phyloP scores from a whole-genome alignment of 2,329 filamentous ascomycete genomes.

The Dactylellina sp. region DNA sequence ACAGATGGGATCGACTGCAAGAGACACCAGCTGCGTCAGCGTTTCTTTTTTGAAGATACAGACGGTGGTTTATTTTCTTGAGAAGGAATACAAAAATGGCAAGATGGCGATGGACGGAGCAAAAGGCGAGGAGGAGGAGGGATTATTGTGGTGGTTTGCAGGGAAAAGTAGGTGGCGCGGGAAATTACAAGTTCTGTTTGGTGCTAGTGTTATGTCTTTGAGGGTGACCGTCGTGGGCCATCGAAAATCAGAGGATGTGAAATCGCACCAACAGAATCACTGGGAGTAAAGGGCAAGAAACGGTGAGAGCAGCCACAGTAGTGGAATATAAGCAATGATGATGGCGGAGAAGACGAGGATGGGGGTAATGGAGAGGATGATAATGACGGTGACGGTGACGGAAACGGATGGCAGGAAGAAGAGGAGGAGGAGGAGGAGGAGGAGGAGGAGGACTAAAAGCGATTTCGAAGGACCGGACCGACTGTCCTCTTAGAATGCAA shows the following conservation, averaged over 20 bases:
- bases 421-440: no score
- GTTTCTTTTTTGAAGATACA: conserved; percentile 6
- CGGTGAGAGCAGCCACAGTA: conserved; percentile 10
- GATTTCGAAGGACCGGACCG: no score
- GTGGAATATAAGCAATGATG: conserved; percentile 30
- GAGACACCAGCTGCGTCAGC: conserved; percentile 3
- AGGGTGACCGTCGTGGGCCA: no score
- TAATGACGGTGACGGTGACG: no score
- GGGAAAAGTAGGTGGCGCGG: conserved; percentile 32
- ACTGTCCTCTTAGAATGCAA: no score
- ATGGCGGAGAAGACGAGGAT: conserved; percentile 25
- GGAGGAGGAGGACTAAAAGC: no score
- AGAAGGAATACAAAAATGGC: no score
- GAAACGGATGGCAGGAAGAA: no score
- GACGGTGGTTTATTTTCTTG: no score
- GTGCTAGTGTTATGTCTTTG: conserved; percentile 44
- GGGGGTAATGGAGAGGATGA: conserved; percentile 2
- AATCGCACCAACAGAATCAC: neutral
- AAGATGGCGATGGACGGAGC: conserved; percentile 1
- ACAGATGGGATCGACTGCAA: conserved; percentile 12
- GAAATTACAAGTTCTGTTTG: conserved; percentile 57
- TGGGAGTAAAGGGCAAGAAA: conserved; percentile 21
- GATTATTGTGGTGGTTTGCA: neutral
- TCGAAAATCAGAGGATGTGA: no score
- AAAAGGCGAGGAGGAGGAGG: conserved; percentile 6